phyloP scores from a whole-genome alignment of 1,284 basidiomycete species.

The Apiotrichum domesticum region DNA sequence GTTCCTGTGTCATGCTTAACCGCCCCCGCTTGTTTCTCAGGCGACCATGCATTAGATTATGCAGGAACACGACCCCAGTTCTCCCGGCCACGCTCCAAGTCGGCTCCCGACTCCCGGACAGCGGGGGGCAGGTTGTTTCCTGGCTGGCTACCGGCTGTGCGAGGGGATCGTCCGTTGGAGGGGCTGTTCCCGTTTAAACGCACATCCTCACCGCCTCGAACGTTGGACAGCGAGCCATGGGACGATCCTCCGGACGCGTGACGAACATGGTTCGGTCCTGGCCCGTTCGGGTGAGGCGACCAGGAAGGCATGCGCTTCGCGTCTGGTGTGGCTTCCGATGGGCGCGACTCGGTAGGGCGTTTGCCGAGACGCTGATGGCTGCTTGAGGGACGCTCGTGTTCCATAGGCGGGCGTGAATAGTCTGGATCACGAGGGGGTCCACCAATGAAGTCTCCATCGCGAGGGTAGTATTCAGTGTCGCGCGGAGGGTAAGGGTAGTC shows the following conservation, averaged over 20 bases:
- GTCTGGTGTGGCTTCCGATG: neutral
- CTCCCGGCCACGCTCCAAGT: neutral
- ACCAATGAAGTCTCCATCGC: neutral
- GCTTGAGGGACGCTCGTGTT: neutral
- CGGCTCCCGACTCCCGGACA: neutral
- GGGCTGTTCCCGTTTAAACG: neutral
- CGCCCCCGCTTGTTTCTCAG: neutral
- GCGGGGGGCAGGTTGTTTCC: too few species aligned
- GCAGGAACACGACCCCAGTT: conserved; percentile 2
- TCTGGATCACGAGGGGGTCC: neutral
- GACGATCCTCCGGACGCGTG: conserved; percentile 3
- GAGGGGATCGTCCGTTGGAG: neutral
- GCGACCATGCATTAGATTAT: neutral
- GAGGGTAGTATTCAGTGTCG: neutral
- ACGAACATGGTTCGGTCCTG: neutral
- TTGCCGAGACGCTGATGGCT: conserved; percentile 11
- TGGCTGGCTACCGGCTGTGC: neutral
- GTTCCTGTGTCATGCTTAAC: neutral
- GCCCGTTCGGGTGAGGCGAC: conserved; percentile 6
- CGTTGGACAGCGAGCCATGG: neutral
- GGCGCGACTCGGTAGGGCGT: conserved; percentile 10
- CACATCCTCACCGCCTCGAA: neutral
- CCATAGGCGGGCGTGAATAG: neutral
- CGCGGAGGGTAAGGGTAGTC: neutral
- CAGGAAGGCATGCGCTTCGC: conserved; percentile 14